Evolutionary conservation across 352 stramenopile species (phyloP), one percentile per base, ranked within the genome.

Genomic region (Phytophthora parvispora): DNA sequence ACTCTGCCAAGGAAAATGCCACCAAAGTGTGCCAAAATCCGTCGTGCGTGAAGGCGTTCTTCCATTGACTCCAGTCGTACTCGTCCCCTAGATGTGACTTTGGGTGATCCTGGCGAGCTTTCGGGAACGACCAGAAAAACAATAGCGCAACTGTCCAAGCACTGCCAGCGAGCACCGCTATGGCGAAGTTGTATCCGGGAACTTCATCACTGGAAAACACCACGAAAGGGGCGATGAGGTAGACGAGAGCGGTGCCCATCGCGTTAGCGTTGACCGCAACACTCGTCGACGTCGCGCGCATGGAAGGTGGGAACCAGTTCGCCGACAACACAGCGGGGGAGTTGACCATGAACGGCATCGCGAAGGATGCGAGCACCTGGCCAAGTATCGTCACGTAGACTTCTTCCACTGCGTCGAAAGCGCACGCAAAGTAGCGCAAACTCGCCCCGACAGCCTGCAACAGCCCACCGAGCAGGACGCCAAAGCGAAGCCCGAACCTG

Each of bases 271-370:
- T 93, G 42, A 93, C 78, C 0, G 86, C 86, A 27, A 93, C 77
- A 45, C 84, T 91, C 18, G 86, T 93, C 0, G 86, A 74, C 3
- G 79, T 90, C 8, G 86, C 81, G 9, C 86, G 83, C 20, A 89
- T 66, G 1, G 78, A 91, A 12, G 82, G 61, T 8, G 84, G 82
- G 64, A 93, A 93, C 86, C 86, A 93, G 42, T 92, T 89, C 8
- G 85, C 81, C 0, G 83, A 91, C 16, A 93, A 59, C 29, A 93
- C 82, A 0, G 85, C 78, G 1, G 85, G 81, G 6, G 85, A 93
- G 60, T 93, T 93, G 7, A 93, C 83, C 85, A 93, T 93, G 67
- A 93, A 93, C 22, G 85, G 83, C 83, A 91, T 92, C 0, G 85
- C 83, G 13, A 90, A 69, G 0, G 85, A 88, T 24, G 85, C 83